A percentile compares a stretch with the other conserved stretches of the same genome.
phyloP scores from a whole-genome alignment of 2,329 filamentous ascomycete species.

The Rutstroemia sp. region DNA sequence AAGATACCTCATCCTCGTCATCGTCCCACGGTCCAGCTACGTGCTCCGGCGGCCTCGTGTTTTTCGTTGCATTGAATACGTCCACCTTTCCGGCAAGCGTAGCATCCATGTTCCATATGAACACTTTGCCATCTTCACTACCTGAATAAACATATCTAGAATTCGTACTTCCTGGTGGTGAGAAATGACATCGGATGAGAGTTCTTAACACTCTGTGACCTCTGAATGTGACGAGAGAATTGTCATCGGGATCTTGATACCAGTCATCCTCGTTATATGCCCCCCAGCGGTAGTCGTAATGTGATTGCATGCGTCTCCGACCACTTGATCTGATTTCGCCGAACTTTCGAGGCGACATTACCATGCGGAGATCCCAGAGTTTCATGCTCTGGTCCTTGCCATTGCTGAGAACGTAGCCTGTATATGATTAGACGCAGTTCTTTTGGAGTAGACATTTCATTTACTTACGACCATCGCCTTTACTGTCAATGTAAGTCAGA shows the following conservation, averaged over 20 bases:
- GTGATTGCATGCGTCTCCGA: slow-evolving; percentile 42
- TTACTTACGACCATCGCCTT: slow-evolving; percentile 53
- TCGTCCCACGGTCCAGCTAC: slow-evolving; percentile 14
- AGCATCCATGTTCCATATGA: slow-evolving; percentile 89
- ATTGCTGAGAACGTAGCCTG: slow-evolving; percentile 77
- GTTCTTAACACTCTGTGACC: slow-evolving; percentile 86
- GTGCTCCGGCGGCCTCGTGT: slow-evolving; percentile 43
- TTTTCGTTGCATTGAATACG: slow-evolving; percentile 62
- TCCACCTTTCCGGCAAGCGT: slow-evolving; percentile 73
- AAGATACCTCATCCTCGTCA: slow-evolving; percentile 19
- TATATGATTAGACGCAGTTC: not conserved
- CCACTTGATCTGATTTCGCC: slow-evolving; percentile 47
- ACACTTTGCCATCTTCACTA: slow-evolving; percentile 81
- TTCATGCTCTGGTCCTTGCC: slow-evolving; percentile 97
- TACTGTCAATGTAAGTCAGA: slow-evolving; percentile 62
- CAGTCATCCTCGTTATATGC: slow-evolving; percentile 58
- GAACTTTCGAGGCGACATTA: slow-evolving; percentile 65
- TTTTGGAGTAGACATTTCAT: slow-evolving; percentile 1
- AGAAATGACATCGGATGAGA: slow-evolving; percentile 92
- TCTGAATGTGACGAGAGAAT: slow-evolving; percentile 86
- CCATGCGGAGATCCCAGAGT: slow-evolving; percentile 89
- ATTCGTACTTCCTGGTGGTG: slow-evolving; percentile 76
- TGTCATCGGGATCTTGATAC: slow-evolving; percentile 74
- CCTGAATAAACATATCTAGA: slow-evolving; percentile 91
- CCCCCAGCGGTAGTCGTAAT: slow-evolving; percentile 70